Conservation (phyloP, 371 early-diverging fungal species). For the Mucor ambiguus region DNA sequence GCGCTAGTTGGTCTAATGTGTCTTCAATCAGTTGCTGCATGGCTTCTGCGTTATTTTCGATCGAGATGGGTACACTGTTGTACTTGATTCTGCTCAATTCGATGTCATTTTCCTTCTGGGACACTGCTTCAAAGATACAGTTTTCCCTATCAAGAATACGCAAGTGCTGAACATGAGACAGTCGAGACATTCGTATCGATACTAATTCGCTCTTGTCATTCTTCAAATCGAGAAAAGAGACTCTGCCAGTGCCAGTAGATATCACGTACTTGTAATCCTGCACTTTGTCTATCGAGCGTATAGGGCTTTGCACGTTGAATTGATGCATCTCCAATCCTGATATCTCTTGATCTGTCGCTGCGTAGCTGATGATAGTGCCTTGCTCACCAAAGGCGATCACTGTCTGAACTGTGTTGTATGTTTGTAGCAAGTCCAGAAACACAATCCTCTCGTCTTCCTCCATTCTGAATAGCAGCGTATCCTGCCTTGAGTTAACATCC, state of each 20-base stretch:
- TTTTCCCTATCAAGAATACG: not conserved
- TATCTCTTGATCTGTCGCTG: not conserved
- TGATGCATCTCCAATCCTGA: conserved; percentile 8
- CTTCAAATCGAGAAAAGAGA: conserved; percentile 1
- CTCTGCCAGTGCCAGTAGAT: conserved; percentile 8
- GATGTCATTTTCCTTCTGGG: not conserved
- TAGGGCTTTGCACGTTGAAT: conserved; percentile 17
- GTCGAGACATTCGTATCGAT: not conserved
- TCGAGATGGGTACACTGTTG: not conserved
- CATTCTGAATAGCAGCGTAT: conserved; percentile 4
- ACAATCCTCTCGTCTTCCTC: conserved; percentile 6
- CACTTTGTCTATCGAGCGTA: conserved; percentile 13
- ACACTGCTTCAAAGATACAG: conserved; percentile 3
- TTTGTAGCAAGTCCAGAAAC: not conserved
- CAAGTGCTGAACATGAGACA: not conserved
- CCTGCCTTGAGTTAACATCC: conserved; percentile 1
- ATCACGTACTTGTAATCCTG: conserved; percentile 10
- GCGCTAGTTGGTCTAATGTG: conserved; percentile 11
- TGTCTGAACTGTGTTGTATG: not conserved
- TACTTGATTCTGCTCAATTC: conserved; percentile 8
- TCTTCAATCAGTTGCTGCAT: conserved; percentile 5
- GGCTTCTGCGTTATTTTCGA: conserved; percentile 11
- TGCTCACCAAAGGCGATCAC: conserved; percentile 8
- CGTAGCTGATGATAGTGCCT: conserved; percentile 22
- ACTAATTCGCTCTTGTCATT: not conserved